These are phyloP conservation scores for Prunus salicina DNA, from an alignment of 306 rosid species.

Conservation along the genomic window DNA sequence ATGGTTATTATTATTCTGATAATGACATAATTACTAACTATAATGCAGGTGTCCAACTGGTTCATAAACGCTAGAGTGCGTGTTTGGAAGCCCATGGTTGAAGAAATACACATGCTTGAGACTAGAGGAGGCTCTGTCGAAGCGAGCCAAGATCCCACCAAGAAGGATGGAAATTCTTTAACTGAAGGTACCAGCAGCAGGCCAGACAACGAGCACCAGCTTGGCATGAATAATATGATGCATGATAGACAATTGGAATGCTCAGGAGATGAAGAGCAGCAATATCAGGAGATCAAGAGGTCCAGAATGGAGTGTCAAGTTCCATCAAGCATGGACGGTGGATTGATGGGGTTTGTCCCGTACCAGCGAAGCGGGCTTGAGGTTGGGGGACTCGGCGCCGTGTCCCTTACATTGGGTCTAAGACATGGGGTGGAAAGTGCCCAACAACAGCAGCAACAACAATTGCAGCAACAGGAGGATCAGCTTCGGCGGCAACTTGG, in stretches of 20 bases:
- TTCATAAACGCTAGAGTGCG: conserved; percentile 90
- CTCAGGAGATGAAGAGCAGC: conserved; percentile 37
- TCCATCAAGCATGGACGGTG: conserved; percentile 45
- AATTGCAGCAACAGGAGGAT: conserved; percentile 43
- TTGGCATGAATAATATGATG: conserved; percentile 19
- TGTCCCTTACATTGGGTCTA: conserved; percentile 74
- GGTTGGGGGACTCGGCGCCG: conserved; percentile 61
- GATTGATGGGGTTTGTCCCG: conserved; percentile 68
- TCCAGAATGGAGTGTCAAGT: conserved; percentile 51
- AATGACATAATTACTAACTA: not conserved
- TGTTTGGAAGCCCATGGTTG: conserved; percentile 98
- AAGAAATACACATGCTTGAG: conserved; percentile 90
- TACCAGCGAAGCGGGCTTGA: conserved; percentile 47
- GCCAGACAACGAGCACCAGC: conserved; percentile 26
- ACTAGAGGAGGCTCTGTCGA: conserved; percentile 56
- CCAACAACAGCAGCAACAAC: conserved; percentile 43
- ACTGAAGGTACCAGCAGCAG: conserved; percentile 28
- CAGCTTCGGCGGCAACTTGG: conserved; percentile 52
- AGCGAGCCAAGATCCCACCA: conserved; percentile 18
- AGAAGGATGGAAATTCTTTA: conserved; percentile 29
- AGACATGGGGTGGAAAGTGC: conserved; percentile 64
- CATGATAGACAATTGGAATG: conserved; percentile 35
- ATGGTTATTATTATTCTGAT: not conserved
- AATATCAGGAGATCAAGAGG: conserved; percentile 57
- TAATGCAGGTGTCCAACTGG: conserved; percentile 85